Conservation (phyloP, 306 rosid genomes). For the Cotoneaster glaucophyllus region DNA sequence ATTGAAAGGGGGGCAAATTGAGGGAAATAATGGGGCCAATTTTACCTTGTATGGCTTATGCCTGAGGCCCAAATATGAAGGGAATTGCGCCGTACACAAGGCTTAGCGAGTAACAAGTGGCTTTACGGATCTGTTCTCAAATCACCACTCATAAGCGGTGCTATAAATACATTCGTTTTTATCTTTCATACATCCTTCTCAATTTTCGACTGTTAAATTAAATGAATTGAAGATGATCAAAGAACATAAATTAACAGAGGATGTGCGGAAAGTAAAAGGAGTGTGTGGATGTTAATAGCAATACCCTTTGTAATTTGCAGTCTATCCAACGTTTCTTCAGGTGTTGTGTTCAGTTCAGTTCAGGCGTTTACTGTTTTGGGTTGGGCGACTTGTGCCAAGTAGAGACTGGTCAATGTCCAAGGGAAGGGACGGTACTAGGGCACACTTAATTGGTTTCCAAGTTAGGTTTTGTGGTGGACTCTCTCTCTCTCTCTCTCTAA, state of each 20-base stretch:
- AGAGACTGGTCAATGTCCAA: neutral
- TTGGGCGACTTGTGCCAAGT: conserved; percentile 15
- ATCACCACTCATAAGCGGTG: conserved; percentile 11
- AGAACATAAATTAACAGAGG: too few relatives aligned
- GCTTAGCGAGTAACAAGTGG: conserved; percentile 16
- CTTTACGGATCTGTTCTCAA: neutral
- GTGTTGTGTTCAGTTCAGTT: neutral
- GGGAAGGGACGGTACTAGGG: neutral
- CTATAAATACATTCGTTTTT: too few relatives aligned
- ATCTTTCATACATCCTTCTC: too few relatives aligned
- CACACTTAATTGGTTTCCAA: too few relatives aligned
- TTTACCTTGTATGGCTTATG: neutral
- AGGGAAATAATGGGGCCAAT: neutral
- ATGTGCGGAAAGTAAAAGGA: too few relatives aligned
- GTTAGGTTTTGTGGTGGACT: neutral
- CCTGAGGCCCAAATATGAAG: conserved; percentile 6
- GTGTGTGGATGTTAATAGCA: too few relatives aligned
- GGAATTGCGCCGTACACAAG: neutral
- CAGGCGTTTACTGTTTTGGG: conserved; percentile 4
- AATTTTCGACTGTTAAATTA: too few relatives aligned
- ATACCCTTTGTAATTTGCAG: conserved; percentile 8
- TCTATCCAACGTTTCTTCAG: neutral
- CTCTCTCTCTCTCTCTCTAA: too few relatives aligned
- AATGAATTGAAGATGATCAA: too few relatives aligned
- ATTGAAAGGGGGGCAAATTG: too few relatives aligned